Evolutionary conservation across 208 protist species (phyloP), one percentile per base, ranked within the genome.

Genomic region (Balamuthia mandrillaris): DNA sequence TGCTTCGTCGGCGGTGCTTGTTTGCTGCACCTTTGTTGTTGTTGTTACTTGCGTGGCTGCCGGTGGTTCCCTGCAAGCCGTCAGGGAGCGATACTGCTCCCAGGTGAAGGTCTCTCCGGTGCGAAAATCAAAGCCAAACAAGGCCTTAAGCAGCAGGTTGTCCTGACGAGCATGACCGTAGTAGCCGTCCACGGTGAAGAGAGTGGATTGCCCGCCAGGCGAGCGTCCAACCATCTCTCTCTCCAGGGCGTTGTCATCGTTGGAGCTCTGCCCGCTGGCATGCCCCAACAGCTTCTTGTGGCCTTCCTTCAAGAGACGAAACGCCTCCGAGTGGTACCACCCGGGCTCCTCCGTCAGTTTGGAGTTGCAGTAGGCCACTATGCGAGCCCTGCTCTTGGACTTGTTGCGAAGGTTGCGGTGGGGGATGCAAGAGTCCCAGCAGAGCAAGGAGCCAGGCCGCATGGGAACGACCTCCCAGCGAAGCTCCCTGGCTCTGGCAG

Each of bases 331-430:
- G 9, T 3, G 3, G 37, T 72, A 72, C 37, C 47, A 72, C 31
- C 5, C 2, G 0, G 14, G 37, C 63, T 72, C 63, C 37, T 72
- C 33, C 12, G 16, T 72, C 37, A 72, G 41, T 27, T 72, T 45
- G 63, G 63, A 72, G 35, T 33, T 45, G 63, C 63, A 72, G 63
- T 45, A 72, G 63, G 63, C 63, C 21, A 49, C 41, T 33, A 72
- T 33, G 37, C 41, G 47, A 1, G 63, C 37, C 63, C n/a, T 10
- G 7, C 16, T 18, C 35, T 4, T 35, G 6, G 63, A 72, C 37
- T 1, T 41, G 37, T 72, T 72, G 37, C 63, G 63, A 33, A 72
- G 63, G 14, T 33, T 72, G 9, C 63, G 63, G 37, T 72, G 47
- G 9, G 63, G 63, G n/a, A 27, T 39, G 35, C 63, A 41, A 12